Conservation (phyloP, 352 stramenopile genomes). For the Phytopythium aichiense region DNA sequence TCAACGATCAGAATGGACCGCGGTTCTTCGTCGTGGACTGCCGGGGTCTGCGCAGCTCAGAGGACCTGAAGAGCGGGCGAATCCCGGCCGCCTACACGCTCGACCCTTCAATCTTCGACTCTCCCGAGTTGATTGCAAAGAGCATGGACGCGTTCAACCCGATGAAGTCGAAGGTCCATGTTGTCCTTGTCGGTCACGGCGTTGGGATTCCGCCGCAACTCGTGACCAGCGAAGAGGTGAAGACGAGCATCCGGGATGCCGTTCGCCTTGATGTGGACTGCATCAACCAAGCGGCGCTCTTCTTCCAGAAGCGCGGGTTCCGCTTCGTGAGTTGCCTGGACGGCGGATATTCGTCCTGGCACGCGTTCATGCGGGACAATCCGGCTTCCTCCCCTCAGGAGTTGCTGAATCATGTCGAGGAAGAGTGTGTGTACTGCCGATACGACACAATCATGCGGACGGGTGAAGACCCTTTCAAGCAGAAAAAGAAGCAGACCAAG, state of each 20-base stretch:
- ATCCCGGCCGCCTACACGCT: constrained; percentile 76
- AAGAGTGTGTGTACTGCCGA: constrained; percentile 73
- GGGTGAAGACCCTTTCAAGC: constrained; percentile 59
- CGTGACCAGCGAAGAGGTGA: constrained; percentile 56
- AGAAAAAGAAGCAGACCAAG: constrained; percentile 29
- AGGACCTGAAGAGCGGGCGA: constrained; percentile 72
- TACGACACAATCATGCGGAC: constrained; percentile 73
- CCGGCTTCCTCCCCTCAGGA: constrained; percentile 51
- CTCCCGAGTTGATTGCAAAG: constrained; percentile 66
- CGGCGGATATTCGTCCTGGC: constrained; percentile 76
- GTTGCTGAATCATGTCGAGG: constrained; percentile 59
- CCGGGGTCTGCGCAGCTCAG: constrained; percentile 62
- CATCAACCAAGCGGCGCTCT: constrained; percentile 72
- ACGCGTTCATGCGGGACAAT: constrained; percentile 79
- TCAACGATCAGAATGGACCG: constrained; percentile 23
- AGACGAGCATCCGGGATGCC: constrained; percentile 72
- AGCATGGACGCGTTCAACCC: constrained; percentile 66
- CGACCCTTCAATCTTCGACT: constrained; percentile 78
- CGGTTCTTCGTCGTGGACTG: constrained; percentile 82
- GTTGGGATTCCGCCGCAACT: constrained; percentile 61
- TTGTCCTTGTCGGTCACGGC: constrained; percentile 73
- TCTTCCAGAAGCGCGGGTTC: constrained; percentile 82
- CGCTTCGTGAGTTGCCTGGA: constrained; percentile 78
- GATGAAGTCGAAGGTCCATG: constrained; percentile 69
- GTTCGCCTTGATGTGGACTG: constrained; percentile 61